Evolutionary conservation across 768 basidiomycete species (phyloP), one percentile per base, ranked within the genome.

Genomic region (Exidia glandulosa): DNA sequence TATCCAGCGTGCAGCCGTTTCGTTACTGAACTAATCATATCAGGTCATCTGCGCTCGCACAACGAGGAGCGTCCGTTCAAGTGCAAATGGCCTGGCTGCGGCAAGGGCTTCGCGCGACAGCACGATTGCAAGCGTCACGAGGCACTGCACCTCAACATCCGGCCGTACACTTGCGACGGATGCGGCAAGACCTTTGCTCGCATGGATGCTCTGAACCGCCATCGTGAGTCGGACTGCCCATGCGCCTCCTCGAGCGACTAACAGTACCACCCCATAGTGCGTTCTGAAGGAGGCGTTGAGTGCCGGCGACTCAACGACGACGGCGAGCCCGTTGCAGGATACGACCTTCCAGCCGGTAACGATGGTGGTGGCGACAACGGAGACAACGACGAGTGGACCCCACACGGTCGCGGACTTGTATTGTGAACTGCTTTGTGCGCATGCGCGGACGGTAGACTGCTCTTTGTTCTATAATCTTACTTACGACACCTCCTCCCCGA

Each of bases 81-180:
- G 71, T 97, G 94, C 75, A 86, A 89, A 66, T 95, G 92, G 86
- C 90, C 91, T 1, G 93, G 91, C 27, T 97, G 94, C 68, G 87
- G 85, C 30, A 95, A 96, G 73, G 91, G 94, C 27, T 94, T 96
- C 63, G 94, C 90, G 30, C 74, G 94, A 59, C 91, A 95, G 70
- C 94, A 96, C 67, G 94, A 98, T 70, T 96, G 94, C 74, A 97
- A 95, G 70, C 83, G 94, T 2, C 95, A 98, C 66, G 94, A 96
- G 72, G 88, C 94, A 64, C 77, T 98, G 45, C 94, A 98, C 70
- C 85, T 90, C 60, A 94, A 95, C 66, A 87, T 92, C 67, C 77
- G 94, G 27, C 93, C 94, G 62, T 95, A 94, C 70, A 87, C 82
- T 13, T 98, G 95, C 67, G 90, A 94, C 9, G 94, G 92, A 48